Base-by-base conservation (phyloP, 2,329 filamentous ascomycete genomes). In the Raffaelea ambrosiae region DNA sequence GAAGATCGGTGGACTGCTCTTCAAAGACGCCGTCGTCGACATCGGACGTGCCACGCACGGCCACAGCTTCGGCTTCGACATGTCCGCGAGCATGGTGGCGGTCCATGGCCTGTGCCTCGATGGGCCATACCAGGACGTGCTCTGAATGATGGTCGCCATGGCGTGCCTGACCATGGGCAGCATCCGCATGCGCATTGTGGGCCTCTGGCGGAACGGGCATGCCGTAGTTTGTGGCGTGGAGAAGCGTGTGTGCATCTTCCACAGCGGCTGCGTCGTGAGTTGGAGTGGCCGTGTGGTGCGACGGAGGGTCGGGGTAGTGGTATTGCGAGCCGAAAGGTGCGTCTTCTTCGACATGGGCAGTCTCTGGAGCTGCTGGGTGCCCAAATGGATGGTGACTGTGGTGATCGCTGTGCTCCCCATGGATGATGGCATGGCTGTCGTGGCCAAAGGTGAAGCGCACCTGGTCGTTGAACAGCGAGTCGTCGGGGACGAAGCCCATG, bases 251-350 rank as follows among this genome's bases (percentile, higher is more conserved):
- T 8, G 38, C 18, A 14, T 38, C 22, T 11, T 16, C 18, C 5
- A 23, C 36, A 31, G 14, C 22, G 8, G 26, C 16, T 36, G 36
- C 7, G 5, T 16, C 41, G 14, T 43, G 18, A 9, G 5, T 18
- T 22, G 36, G 20, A 20, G 4, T 36, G 16, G 33, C 10, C 11
- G 38, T 5, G 26, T 42, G 48, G n/a, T 47, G 44, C 10, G 47
- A 33, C 2, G 48, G 48, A 2, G 48, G 48, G n/a, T 54, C 54
- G 3, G 54, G 52, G 21, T 55, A 54, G 4, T 54, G 51, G 19
- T 48, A 51, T 7, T 40, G 39, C 1, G 49, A 19, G 7, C 4
- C 18, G 21, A 20, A 19, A 22, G 44, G 20, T 7, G 23, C 13
- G 10, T 43, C 46, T 38, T n/a, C n/a, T n/a, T n/a, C n/a, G n/a